A percentile compares a stretch with the other conserved stretches of the same genome.
Evolutionary conservation across 306 rosid genomes (phyloP).

Genomic region (Fragaria nilgerrensis): DNA sequence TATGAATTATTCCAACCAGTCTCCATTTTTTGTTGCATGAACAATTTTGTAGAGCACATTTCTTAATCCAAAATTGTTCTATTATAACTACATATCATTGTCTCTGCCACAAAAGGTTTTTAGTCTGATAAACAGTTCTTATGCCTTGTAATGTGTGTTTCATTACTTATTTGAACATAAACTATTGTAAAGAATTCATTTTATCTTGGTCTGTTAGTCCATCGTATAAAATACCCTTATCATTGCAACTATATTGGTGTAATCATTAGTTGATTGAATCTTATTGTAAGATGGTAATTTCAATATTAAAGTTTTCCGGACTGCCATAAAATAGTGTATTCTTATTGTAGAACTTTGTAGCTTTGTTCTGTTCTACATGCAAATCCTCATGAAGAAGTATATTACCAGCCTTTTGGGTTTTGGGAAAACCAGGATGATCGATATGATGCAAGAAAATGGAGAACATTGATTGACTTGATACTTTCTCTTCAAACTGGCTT

Average conservation of each 20-base stretch:
- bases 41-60: background rate
- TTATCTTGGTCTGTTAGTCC: background rate
- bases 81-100: background rate
- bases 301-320: background rate
- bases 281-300: background rate
- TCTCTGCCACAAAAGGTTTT: slow-evolving; percentile 3
- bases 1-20: slow-evolving; percentile 28
- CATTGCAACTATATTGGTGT: background rate
- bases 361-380: background rate
- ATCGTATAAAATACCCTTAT: background rate
- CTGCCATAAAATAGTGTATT: background rate
- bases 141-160: background rate
- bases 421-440: background rate
- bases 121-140: background rate
- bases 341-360: no score
- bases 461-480: background rate
- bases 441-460: background rate
- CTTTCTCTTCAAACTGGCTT: background rate
- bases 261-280: background rate
- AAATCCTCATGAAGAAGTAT: background rate
- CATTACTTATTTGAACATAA: background rate
- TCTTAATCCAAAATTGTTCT: background rate
- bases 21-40: background rate
- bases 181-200: background rate
- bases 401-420: background rate